Conservation (phyloP, 2,329 filamentous ascomycete genomes). For the Apiospora rasikravindrae region DNA sequence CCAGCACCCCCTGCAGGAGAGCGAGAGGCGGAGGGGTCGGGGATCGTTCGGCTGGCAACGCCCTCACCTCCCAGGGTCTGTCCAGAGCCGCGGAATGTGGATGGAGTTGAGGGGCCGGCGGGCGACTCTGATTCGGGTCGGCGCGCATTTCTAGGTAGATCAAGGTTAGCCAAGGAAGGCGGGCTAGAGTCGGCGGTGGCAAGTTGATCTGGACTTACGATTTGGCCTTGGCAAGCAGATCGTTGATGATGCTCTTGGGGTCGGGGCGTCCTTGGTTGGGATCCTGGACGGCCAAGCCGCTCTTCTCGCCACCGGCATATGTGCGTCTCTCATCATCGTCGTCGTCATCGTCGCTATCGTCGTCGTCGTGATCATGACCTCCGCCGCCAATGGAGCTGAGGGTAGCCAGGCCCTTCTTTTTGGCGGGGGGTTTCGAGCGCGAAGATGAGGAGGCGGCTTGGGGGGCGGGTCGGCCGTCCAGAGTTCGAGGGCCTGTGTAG, state of each 20-base stretch:
- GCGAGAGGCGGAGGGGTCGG: slow-evolving; percentile 57
- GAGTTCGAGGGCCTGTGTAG: slow-evolving; percentile 66
- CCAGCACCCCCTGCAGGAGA: slow-evolving; percentile 35
- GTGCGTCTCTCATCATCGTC: slow-evolving; percentile 70
- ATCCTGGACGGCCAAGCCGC: slow-evolving; percentile 71
- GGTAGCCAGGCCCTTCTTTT: slow-evolving; percentile 66
- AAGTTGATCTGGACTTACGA: slow-evolving; percentile 52
- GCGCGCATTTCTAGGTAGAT: background rate
- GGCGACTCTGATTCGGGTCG: slow-evolving; percentile 38
- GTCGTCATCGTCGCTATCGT: slow-evolving; percentile 60
- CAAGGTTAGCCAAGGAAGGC: background rate
- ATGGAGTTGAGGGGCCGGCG: slow-evolving; percentile 55
- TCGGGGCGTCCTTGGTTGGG: slow-evolving; percentile 54
- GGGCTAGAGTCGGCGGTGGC: too few relatives aligned
- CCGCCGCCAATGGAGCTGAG: slow-evolving; percentile 58
- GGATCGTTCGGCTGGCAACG: slow-evolving; percentile 69
- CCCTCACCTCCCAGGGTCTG: slow-evolving; percentile 82
- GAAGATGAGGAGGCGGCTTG: slow-evolving; percentile 41
- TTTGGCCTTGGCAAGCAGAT: slow-evolving; percentile 68
- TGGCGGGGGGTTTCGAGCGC: slow-evolving; percentile 49
- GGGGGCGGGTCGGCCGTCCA: slow-evolving; percentile 66
- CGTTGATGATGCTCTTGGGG: slow-evolving; percentile 62
- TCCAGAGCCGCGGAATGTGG: slow-evolving; percentile 70
- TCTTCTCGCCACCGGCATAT: slow-evolving; percentile 87
- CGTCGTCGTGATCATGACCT: slow-evolving; percentile 59